phyloP scores from a whole-genome alignment of 1,139 yeast species.

The Candida mesenterica region DNA sequence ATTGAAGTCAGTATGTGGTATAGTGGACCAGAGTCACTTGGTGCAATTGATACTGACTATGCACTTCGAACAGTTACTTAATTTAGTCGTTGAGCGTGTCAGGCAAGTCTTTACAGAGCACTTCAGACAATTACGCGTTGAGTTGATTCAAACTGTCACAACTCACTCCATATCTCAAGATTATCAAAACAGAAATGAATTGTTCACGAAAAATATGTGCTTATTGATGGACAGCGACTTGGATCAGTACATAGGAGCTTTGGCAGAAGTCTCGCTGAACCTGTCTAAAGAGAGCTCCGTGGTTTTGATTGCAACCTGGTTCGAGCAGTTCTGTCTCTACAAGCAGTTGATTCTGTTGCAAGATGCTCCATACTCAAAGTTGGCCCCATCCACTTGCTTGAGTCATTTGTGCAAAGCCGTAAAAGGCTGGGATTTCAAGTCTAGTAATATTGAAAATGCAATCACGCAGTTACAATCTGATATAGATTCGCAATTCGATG shows the following conservation, averaged over 20 bases:
- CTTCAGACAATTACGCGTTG: conserved; percentile 1
- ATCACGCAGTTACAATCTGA: conserved; percentile 13
- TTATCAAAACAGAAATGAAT: neutral
- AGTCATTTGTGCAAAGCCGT: conserved; percentile 10
- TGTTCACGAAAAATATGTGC: conserved; percentile 23
- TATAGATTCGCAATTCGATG: conserved; percentile 14
- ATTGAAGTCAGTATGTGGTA: conserved; percentile 20
- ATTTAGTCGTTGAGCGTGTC: conserved; percentile 4
- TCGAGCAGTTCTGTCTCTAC: conserved; percentile 17
- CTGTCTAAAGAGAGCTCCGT: conserved; percentile 13
- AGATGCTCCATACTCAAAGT: conserved; percentile 7
- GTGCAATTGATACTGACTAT: conserved; percentile 3
- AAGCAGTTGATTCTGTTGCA: conserved; percentile 11
- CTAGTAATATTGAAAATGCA: conserved; percentile 9
- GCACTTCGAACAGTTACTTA: conserved; percentile 6
- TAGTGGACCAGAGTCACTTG: conserved; percentile 12
- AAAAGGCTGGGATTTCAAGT: conserved; percentile 11
- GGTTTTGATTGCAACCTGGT: conserved; percentile 24
- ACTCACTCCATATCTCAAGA: conserved; percentile 1
- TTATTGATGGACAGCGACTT: conserved; percentile 27
- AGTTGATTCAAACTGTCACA: neutral
- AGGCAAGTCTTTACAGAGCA: conserved; percentile 10
- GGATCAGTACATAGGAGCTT: conserved; percentile 20
- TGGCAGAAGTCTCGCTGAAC: conserved; percentile 6
- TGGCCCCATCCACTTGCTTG: conserved; percentile 14